Evolutionary conservation across 169 alveolate genomes (phyloP), one percentile per base, ranked within the genome.

Genomic region (Miamiensis avidus): DNA sequence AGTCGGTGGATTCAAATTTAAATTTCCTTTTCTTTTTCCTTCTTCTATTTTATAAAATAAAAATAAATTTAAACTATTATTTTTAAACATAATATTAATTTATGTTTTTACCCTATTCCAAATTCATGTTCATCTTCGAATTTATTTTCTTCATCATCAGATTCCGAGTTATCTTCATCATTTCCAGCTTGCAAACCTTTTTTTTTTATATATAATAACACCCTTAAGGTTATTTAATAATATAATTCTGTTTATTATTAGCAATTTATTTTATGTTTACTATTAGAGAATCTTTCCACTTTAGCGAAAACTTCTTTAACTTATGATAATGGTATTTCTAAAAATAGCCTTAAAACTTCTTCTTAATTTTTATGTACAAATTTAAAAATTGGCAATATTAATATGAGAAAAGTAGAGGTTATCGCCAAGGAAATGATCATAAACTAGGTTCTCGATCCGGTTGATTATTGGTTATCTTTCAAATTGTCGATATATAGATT

Each of bases 11-110:
- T 73, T 86, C 90, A 34, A 73, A 81, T 65, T 86, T 86, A 32
- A 81, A 86, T 84, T 86, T 86, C 81, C 84, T 86, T 74, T 78
- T 74, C 72, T 86, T 86, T 75, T 74, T 86, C 75, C 84, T 86
- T 76, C 90, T 86, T 30, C 83, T 65, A 33, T 33, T 78, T 27
- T 86, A 85, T 28, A 75, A 78, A 31, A 74, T 86, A 29, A 76
- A 75, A 25, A 75, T 86, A 25, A 79, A 85, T 64, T 79, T 86
- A 74, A 74, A 69, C 33, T 85, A 81, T 69, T 75, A 82, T 79
- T 79, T 74, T 31, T 78, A 85, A 20, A 76, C 49, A 28, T 85
- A 84, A 76, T 85, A 79, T 30, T 33, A 76, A 34, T 74, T 33
- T 20, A 31, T 34, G 20, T 31, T 1, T 25, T 33, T 33, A 33